Evolutionary conservation across 305 asterid genomes (phyloP).

Genomic region (Coffea humblotiana): DNA sequence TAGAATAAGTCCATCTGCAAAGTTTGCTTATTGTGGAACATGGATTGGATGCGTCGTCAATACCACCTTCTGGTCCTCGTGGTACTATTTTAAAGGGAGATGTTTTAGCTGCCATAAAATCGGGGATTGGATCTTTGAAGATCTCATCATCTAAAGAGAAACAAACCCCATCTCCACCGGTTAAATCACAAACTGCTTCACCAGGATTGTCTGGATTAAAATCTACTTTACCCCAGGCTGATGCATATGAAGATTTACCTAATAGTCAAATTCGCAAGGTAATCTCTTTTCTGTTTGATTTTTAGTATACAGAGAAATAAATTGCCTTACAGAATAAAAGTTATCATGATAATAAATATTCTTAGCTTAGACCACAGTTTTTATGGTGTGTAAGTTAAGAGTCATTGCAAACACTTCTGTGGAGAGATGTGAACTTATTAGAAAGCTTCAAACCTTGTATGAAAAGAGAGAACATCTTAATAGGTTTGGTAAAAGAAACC

Average conservation of each 20-base stretch:
- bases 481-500: not conserved
- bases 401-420: not conserved
- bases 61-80: conserved; percentile 89
- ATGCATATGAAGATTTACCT: conserved; percentile 74
- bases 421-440: not conserved
- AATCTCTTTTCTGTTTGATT: conserved; percentile 6
- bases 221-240: conserved; percentile 48
- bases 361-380: not conserved
- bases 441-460: not conserved
- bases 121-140: conserved; percentile 66
- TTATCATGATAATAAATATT: not conserved
- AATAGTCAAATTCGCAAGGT: conserved; percentile 99
- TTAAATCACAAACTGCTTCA: conserved; percentile 44
- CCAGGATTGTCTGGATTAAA: conserved; percentile 40
- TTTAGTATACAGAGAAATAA: not conserved
- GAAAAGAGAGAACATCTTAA: not conserved
- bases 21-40: conserved; percentile 72
- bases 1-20: conserved; percentile 94
- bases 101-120: conserved; percentile 84
- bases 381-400: not conserved
- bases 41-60: conserved; percentile 74
- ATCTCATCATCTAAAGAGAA: conserved; percentile 45
- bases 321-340: not conserved
- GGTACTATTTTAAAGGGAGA: conserved; percentile 94
- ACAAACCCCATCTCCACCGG: conserved; percentile 40